These are phyloP conservation scores for Saksenaea oblongispora DNA, from an alignment of 371 early-diverging fungal genomes.

Conservation along the genomic window DNA sequence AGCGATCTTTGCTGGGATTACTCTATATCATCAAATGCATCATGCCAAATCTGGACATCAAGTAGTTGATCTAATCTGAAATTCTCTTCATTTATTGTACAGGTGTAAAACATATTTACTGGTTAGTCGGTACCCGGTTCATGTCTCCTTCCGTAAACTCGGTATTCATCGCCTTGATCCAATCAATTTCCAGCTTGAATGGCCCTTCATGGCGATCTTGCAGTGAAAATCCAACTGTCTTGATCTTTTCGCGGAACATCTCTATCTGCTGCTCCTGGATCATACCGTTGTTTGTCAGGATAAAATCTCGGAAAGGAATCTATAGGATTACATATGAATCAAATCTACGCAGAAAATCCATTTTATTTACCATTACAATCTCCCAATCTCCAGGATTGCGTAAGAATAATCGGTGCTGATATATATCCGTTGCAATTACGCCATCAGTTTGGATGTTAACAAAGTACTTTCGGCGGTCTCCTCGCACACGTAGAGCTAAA, in stretches of 20 bases:
- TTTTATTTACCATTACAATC: conserved; percentile 70
- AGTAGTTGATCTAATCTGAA: too few relatives aligned
- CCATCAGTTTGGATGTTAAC: conserved; percentile 90
- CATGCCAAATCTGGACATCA: too few relatives aligned
- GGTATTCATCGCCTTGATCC: conserved; percentile 85
- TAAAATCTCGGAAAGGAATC: conserved; percentile 92
- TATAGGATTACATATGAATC: conserved; percentile 21
- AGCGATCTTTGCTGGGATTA: too few relatives aligned
- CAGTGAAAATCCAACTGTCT: conserved; percentile 87
- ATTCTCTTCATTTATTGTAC: too few relatives aligned
- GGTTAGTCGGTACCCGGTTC: conserved; percentile 38
- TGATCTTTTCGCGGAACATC: conserved; percentile 83
- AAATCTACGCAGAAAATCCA: neutral
- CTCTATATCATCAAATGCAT: too few relatives aligned
- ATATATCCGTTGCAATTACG: conserved; percentile 79
- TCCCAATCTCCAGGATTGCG: conserved; percentile 91
- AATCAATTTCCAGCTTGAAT: conserved; percentile 86
- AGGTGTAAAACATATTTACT: too few relatives aligned
- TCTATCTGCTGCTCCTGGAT: conserved; percentile 82
- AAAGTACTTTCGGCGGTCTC: conserved; percentile 82
- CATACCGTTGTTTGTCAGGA: conserved; percentile 86
- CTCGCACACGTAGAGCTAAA: conserved; percentile 77
- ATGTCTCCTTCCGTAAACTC: conserved; percentile 71
- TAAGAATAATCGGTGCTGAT: conserved; percentile 89
- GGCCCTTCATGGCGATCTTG: conserved; percentile 84